phyloP scores from a whole-genome alignment of 2,329 filamentous ascomycete genomes.

The Plectosphaerella sp. region DNA sequence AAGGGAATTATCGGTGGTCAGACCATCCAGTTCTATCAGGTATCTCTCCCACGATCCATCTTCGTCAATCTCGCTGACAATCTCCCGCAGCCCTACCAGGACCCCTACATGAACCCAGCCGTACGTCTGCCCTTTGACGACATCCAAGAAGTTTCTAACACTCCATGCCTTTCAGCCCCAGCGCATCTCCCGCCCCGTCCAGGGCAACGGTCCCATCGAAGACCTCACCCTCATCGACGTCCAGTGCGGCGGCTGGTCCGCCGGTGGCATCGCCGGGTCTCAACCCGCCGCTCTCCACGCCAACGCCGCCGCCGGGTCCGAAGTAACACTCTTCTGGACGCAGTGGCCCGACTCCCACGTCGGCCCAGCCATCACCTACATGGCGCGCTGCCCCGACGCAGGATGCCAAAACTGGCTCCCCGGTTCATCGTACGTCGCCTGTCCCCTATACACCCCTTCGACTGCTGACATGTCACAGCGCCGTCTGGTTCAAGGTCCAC shows the following conservation, averaged over 20 bases:
- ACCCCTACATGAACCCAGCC: constrained; percentile 11
- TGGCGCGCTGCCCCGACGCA: constrained; percentile 51
- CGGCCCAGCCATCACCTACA: constrained; percentile 54
- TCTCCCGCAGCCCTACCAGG: constrained; percentile 16
- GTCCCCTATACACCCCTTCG: background rate
- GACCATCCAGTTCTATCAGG: constrained; percentile 32
- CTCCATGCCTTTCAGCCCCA: constrained; percentile 4
- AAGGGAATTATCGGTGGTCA: constrained; percentile 37
- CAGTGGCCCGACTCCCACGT: constrained; percentile 44
- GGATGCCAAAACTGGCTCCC: constrained; percentile 47
- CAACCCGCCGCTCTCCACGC: constrained; percentile 50
- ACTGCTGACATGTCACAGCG: constrained; percentile 11
- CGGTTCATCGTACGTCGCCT: constrained; percentile 16
- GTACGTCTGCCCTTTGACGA: background rate
- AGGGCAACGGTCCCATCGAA: constrained; percentile 54
- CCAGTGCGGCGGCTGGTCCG: constrained; percentile 51
- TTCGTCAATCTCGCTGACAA: background rate
- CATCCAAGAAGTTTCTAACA: background rate
- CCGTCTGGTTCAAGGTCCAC: constrained; percentile 53
- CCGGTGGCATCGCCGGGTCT: constrained; percentile 42
- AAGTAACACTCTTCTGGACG: constrained; percentile 52
- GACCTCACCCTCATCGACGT: constrained; percentile 48
- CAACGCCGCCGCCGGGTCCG: constrained; percentile 45
- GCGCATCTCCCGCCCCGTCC: constrained; percentile 48
- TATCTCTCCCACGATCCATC: constrained; percentile 3